Percentiles rank a stretch among this genome's conserved stretches.
These are phyloP conservation scores for Chenopodium quinoa DNA, from an alignment of 148 eudicot species.

Conservation along the genomic window DNA sequence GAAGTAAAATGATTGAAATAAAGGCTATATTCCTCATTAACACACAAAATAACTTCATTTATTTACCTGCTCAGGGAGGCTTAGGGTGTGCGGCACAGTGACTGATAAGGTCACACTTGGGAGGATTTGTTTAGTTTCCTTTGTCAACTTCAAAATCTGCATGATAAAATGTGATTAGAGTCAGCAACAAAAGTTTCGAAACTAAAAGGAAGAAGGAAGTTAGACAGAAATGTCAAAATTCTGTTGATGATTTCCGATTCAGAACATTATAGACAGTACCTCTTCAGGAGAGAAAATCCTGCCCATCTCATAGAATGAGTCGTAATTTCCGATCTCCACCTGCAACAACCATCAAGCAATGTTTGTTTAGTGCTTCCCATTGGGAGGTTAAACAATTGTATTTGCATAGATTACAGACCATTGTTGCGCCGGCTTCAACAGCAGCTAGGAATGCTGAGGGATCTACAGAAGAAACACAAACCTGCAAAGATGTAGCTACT, in stretches of 20 bases:
- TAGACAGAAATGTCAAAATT: neutral
- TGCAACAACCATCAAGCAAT: conserved; percentile 27
- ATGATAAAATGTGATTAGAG: neutral
- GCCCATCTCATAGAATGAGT: conserved; percentile 83
- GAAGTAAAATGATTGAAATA: neutral
- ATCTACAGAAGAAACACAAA: conserved; percentile 91
- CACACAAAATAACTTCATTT: neutral
- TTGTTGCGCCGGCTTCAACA: conserved; percentile 85
- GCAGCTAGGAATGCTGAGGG: conserved; percentile 80
- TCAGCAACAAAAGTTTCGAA: neutral
- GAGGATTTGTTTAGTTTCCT: conserved; percentile 64
- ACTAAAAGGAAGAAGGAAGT: neutral
- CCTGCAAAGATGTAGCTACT: conserved; percentile 32
- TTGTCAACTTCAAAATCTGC: conserved; percentile 69
- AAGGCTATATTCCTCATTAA: neutral
- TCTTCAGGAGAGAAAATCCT: conserved; percentile 73
- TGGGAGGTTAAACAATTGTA: too few species aligned
- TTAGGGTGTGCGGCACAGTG: conserved; percentile 87
- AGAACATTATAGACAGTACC: conserved; percentile 35
- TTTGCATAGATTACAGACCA: conserved; percentile 46
- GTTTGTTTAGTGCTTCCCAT: neutral
- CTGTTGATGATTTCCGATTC: neutral
- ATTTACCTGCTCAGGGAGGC: conserved; percentile 84
- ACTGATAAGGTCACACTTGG: conserved; percentile 76
- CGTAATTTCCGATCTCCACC: conserved; percentile 93